phyloP scores from a whole-genome alignment of 2,329 filamentous ascomycete species.

The Xylariaceae sp. region DNA sequence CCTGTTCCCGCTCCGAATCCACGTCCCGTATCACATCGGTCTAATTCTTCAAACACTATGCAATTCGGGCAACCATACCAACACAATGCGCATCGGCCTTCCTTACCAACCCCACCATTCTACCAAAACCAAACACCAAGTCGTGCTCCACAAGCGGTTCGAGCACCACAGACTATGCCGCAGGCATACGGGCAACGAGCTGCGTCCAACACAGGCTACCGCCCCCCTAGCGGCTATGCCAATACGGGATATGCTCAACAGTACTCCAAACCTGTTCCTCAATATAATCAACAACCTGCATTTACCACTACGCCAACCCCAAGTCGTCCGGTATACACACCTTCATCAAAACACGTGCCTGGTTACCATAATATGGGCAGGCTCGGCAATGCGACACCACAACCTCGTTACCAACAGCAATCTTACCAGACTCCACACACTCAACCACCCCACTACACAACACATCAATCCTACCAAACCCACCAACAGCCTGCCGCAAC shows the following conservation, averaged over 20 bases:
- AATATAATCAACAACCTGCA: constrained; percentile 48
- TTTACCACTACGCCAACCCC: constrained; percentile 42
- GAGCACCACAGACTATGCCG: constrained; percentile 38
- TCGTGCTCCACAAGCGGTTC: constrained; percentile 37
- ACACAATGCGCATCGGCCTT: constrained; percentile 42
- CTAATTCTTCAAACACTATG: constrained; percentile 39
- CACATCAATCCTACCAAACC: constrained; percentile 25
- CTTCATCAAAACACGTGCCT: constrained; percentile 37
- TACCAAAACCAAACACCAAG: constrained; percentile 42
- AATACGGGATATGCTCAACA: constrained; percentile 42
- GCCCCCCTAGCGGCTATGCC: constrained; percentile 45
- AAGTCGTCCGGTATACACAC: constrained; percentile 35
- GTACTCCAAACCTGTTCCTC: constrained; percentile 48
- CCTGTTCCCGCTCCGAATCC: constrained; percentile 28
- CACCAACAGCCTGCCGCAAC: constrained; percentile 26
- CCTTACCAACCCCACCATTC: constrained; percentile 40
- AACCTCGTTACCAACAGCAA: constrained; percentile 23
- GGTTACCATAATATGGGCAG: constrained; percentile 39
- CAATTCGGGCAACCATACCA: constrained; percentile 47
- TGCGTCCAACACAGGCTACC: constrained; percentile 43
- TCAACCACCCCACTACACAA: constrained; percentile 22
- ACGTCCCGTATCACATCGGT: constrained; percentile 36
- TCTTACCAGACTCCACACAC: constrained; percentile 26
- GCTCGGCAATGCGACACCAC: constrained; percentile 40
- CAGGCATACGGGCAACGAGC: constrained; percentile 34